Evolutionary conservation across 2,329 filamentous ascomycete species (phyloP).

Genomic region (Aspergillus quadricinctus): DNA sequence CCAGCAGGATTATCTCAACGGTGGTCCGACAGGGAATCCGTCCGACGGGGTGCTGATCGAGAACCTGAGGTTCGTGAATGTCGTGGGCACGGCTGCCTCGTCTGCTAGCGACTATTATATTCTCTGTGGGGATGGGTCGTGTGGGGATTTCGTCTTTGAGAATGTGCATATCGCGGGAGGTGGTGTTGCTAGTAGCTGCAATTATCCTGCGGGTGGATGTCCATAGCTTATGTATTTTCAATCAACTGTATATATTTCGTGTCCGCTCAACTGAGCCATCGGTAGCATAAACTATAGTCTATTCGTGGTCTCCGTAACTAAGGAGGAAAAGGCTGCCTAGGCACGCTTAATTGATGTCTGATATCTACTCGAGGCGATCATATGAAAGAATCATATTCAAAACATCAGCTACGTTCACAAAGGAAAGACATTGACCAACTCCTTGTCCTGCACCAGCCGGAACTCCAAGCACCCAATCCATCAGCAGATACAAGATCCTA

Average conservation of each 20-base stretch:
- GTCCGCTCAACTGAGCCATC: too few species aligned
- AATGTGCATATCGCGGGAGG: slow-evolving; percentile 32
- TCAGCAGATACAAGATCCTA: not conserved
- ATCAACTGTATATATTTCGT: too few species aligned
- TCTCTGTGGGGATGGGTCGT: slow-evolving; percentile 39
- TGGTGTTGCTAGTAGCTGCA: slow-evolving; percentile 25
- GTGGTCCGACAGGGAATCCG: slow-evolving; percentile 36
- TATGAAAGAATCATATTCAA: not conserved
- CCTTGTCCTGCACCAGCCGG: not conserved
- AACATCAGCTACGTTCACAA: not conserved
- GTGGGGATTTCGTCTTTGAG: slow-evolving; percentile 33
- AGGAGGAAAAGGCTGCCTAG: too few species aligned
- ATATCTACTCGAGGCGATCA: not conserved
- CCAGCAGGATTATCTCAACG: slow-evolving; percentile 52
- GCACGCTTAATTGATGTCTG: too few species aligned
- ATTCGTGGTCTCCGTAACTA: too few species aligned
- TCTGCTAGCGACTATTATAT: slow-evolving; percentile 34
- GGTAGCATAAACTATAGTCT: too few species aligned
- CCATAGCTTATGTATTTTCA: not conserved
- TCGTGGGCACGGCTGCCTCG: slow-evolving; percentile 28
- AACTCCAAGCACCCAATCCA: not conserved
- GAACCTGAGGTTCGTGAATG: slow-evolving; percentile 32
- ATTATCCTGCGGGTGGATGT: slow-evolving; percentile 10
- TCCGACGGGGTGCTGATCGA: slow-evolving; percentile 37
- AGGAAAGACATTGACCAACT: not conserved